Evolutionary conservation across 345 rosid genomes (phyloP), one percentile per base, ranked within the genome.

Genomic region (Salix arbutifolia): DNA sequence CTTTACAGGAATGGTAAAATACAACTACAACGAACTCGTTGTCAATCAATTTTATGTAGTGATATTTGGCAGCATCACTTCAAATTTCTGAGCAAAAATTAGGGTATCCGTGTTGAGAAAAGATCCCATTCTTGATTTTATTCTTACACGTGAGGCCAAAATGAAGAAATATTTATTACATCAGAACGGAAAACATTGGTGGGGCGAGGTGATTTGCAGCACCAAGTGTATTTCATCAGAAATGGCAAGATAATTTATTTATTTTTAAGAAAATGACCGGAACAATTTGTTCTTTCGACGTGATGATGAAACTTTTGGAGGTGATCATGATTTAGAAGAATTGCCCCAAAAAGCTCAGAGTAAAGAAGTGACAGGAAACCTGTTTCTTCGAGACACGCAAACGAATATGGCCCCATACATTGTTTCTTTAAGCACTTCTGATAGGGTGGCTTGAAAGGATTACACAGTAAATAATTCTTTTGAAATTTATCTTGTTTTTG

Each of bases 271-370:
- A 78, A 78, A 73, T 67, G 75, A 64, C 68, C 65, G 42, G 62
- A 60, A 70, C 23, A 21, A 30, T 67, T 76, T 77, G 38, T 56
- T 79, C 83, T 78, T 85, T 84, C 82, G 81, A 78, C 83, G 75
- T 64, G 77, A 84, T 84, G 78, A 84, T 83, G 80, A 61, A 83
- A 83, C 87, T 85, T 81, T 88, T 69, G 69, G 16, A 84, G 77
- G 85, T 73, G 73, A 83, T 83, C 80, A 87, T 84, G 84, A 75
- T 80, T 83, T 71, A 26, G 77, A 78, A 83, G 85, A 81, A 80
- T 78, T 86, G 66, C 80, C 85, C 44, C n/a, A 72, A 62, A 73
- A 75, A 62, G 72, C 73, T 60, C 50, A 58, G 67, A 78, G 48
- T 77, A 19, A 71, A 76, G n/a, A 33, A 76, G 61, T 7, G 72